phyloP scores from a whole-genome alignment of 371 early-diverging fungal species.

The Mortierella polycephala region DNA sequence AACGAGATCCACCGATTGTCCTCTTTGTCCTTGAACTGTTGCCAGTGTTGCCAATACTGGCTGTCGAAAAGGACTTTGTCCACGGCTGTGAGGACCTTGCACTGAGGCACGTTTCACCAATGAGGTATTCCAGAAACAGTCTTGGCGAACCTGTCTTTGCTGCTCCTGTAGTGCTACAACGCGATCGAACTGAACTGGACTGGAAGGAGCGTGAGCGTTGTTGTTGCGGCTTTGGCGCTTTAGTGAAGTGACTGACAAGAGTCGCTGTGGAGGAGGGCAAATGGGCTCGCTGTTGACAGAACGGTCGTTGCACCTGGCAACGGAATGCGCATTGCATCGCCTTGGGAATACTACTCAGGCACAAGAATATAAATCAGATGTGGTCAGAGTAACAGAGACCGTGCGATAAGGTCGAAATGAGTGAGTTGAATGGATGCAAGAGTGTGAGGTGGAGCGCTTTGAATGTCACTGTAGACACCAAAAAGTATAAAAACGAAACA shows the following conservation, averaged over 20 bases:
- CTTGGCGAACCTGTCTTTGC: neutral
- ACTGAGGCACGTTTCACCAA: constrained; percentile 4
- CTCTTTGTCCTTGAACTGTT: neutral
- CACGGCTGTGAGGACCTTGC: neutral
- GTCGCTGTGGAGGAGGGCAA: neutral
- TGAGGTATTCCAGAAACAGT: constrained; percentile 6
- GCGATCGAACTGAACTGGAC: neutral
- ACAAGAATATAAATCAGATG: neutral
- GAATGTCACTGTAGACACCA: too few species aligned
- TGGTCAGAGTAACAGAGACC: neutral
- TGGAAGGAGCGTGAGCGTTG: neutral
- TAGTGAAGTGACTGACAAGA: neutral
- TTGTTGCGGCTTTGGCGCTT: constrained; percentile 4
- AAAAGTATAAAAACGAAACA: too few species aligned
- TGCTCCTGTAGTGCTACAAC: neutral
- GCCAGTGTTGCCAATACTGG: neutral
- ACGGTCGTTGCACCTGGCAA: constrained; percentile 36
- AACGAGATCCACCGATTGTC: neutral
- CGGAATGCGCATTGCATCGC: constrained; percentile 37
- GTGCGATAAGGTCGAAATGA: too few species aligned
- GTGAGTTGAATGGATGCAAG: too few species aligned
- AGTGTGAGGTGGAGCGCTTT: too few species aligned
- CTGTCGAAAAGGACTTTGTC: neutral
- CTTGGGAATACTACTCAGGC: neutral
- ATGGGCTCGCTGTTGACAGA: neutral